A percentile compares a stretch with the other conserved stretches of the same genome.
Conservation (phyloP, 345 rosid species). For the Fremontodendron californicum region DNA sequence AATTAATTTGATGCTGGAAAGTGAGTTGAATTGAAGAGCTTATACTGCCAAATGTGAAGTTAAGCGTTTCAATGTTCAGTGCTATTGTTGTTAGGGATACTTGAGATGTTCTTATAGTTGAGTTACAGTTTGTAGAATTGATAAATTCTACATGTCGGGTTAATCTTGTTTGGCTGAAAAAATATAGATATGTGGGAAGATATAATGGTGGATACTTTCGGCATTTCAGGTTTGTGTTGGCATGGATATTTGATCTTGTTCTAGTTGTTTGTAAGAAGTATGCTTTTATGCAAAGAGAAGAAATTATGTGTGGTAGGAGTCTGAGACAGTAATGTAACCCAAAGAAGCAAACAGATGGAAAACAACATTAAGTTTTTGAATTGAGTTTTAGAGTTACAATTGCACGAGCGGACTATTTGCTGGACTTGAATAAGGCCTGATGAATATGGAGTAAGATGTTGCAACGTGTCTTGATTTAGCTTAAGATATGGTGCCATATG, state of each 20-base stretch:
- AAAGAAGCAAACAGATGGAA: background rate
- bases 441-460: background rate
- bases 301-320: background rate
- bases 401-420: background rate
- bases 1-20: background rate
- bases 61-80: background rate
- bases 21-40: background rate
- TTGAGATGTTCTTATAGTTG: background rate
- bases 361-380: background rate
- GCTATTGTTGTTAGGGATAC: background rate
- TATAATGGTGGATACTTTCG: background rate
- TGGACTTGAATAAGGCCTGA: background rate
- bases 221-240: background rate
- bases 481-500: background rate
- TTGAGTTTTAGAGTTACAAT: background rate
- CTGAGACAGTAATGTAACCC: background rate
- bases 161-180: background rate
- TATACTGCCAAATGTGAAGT: background rate
- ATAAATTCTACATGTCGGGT: background rate
- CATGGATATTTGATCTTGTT: background rate
- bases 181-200: background rate
- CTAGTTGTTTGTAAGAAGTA: background rate
- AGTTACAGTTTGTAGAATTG: background rate
- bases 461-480: background rate
- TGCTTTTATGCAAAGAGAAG: background rate